These are phyloP conservation scores for Tieghemostelium lacteum DNA, from an alignment of 78 protist genomes.

Conservation along the genomic window DNA sequence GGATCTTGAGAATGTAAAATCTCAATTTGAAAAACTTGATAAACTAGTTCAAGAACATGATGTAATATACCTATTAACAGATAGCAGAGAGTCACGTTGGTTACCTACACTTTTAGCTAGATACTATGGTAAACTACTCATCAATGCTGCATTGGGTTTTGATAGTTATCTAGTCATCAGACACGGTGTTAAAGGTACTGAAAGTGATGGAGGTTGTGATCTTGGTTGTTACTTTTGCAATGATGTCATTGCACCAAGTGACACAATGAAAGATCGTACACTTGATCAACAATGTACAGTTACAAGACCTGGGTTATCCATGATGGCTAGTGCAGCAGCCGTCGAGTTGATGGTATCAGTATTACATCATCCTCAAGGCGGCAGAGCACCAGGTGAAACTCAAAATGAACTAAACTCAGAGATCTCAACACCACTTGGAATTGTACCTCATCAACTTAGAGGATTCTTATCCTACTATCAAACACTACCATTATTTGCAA, in stretches of 20 bases:
- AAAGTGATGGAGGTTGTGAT: conserved; percentile 13
- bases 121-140: conserved; percentile 44
- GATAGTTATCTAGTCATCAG: conserved; percentile 95
- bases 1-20: background rate
- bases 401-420: conserved; percentile 14
- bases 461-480: conserved; percentile 86
- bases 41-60: conserved; percentile 91
- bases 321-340: conserved; percentile 91
- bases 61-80: conserved; percentile 96
- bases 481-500: conserved; percentile 50
- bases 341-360: conserved; percentile 94
- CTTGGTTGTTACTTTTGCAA: conserved; percentile 98
- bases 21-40: conserved; percentile 33
- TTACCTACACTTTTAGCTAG: conserved; percentile 94
- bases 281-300: conserved; percentile 99
- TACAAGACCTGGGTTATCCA: conserved; percentile 95
- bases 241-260: conserved; percentile 97
- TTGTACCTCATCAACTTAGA: conserved; percentile 93
- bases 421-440: conserved; percentile 42
- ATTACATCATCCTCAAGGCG: conserved; percentile 88
- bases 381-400: conserved; percentile 61
- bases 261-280: conserved; percentile 94
- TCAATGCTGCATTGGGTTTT: conserved; percentile 98
- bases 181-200: conserved; percentile 89
- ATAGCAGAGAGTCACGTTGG: conserved; percentile 98